Conservation (phyloP, 768 basidiomycete species). For the Rhizopogon salebrosus region DNA sequence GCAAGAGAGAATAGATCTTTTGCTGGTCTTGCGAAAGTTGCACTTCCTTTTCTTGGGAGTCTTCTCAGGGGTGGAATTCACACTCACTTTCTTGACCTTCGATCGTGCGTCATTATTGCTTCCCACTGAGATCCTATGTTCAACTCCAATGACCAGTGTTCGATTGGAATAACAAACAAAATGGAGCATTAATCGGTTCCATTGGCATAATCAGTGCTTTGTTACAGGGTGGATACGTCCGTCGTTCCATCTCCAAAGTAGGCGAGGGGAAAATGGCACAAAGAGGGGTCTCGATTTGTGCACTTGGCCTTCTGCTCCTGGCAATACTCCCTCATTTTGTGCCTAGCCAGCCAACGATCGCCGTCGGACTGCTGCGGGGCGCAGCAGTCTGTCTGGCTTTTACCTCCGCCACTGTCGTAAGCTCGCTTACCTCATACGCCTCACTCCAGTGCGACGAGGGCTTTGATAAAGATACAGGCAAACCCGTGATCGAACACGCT, state of each 20-base stretch:
- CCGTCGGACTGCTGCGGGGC: slow-evolving; percentile 52
- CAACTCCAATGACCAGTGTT: slow-evolving; percentile 48
- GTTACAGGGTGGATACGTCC: slow-evolving; percentile 92
- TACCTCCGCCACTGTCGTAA: slow-evolving; percentile 94
- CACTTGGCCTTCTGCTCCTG: slow-evolving; percentile 64
- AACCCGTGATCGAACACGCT: slow-evolving; percentile 50
- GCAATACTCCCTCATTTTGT: slow-evolving; percentile 61
- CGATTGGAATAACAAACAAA: slow-evolving; percentile 86
- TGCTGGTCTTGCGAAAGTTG: slow-evolving; percentile 56
- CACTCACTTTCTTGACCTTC: slow-evolving; percentile 91
- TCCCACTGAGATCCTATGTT: neutral
- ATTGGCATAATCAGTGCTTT: slow-evolving; percentile 90
- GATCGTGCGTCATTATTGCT: slow-evolving; percentile 51
- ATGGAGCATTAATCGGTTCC: slow-evolving; percentile 76
- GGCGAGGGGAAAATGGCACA: slow-evolving; percentile 84
- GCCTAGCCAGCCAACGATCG: slow-evolving; percentile 34
- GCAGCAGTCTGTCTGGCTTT: slow-evolving; percentile 86
- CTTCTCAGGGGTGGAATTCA: slow-evolving; percentile 96
- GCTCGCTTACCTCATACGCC: slow-evolving; percentile 84
- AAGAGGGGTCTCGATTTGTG: slow-evolving; percentile 72
- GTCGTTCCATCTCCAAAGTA: slow-evolving; percentile 66
- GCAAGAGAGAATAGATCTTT: slow-evolving; percentile 48
- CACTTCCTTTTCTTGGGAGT: slow-evolving; percentile 86
- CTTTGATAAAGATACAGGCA: slow-evolving; percentile 51
- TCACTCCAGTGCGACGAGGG: slow-evolving; percentile 86